Base-by-base conservation (phyloP, 2,329 filamentous ascomycete genomes). In the Cryphonectria nitschkei region DNA sequence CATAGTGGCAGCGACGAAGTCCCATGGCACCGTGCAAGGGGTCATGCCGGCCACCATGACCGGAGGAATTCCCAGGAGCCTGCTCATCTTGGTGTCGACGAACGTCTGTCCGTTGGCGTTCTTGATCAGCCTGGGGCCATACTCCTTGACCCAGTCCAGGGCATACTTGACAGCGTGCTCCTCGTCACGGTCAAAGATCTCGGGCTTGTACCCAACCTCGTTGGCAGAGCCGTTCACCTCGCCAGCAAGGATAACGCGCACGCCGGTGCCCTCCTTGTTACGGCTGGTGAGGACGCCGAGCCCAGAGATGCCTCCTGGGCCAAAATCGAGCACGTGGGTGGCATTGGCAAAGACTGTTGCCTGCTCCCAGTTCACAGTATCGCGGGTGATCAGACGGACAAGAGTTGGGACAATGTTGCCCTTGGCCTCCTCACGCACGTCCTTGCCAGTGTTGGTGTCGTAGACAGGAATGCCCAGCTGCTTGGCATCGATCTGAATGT, bases 181-280 rank as follows among this genome's bases (percentile, higher is more conserved):
- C 77, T 95, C 94, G 79, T 99, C 96, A 70, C 96, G 92, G 79
- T 99, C 95, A 77, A 99, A 99, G 67, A 99, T 87, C 83, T 99
- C 96, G 2, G 95, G 92, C 87, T 99, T 99, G 86, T 98, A 99
- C 69, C 96, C 96, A 73, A 99, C 92, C 81, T 98, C 96, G 43
- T 88, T 86, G 72, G 97, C 92, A 29, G 94, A 94, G 67, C 95
- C 95, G 77, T 95, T 93, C 77, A 99, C 92, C n/a, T 94, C 89
- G 74, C 97, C 96, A 60, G 94, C 96, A 71, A 99, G 88, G 75
- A 99, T 97, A 75, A 99, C 95, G 73, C 95, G 94, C 50, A 99
- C 96, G 77, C 96, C 96, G 70, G 94, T 98, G 74, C 96, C 96
- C 81, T 99, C 97, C 86, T 99, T 99, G 88, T 98, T 99, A 77